Evolutionary conservation across 768 basidiomycete genomes (phyloP), one percentile per base, ranked within the genome.

Genomic region (Nidula microcarpa): DNA sequence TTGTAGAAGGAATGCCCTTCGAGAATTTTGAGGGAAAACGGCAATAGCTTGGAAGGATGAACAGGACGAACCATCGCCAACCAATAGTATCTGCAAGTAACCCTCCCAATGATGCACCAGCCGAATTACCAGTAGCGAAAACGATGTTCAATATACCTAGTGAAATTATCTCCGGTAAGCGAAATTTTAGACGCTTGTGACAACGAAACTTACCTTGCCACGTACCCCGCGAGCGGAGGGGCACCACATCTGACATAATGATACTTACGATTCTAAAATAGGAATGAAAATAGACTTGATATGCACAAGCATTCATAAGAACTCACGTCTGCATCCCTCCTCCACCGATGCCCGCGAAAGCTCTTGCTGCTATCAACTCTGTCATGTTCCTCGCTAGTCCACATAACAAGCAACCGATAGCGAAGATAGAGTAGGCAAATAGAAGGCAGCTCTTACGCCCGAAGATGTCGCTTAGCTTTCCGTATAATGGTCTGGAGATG

Each of bases 401-500:
- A 54, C 82, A 83, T 32, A 77, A 60, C 41, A 85, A 59, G 46
- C 73, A 78, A 6, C 84, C 85, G 2, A 84, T 35, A 0, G 76
- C 79, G 57, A 84, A 85, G 5, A 83, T 59, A 4, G 65, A 50
- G 57, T 84, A 83, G 0, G 82, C 77, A 52, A 82, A 78, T 0
- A 86, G 61, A 0, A 86, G 66, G 55, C 84, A 84, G 2, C 63
- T 62, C 56, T 85, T 85, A 1, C 84, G 73, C 2, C 85, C 85
- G 53, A 84, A 87, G 1, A 85, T 84, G 57, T 87, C 84, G 60
- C 83, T 80, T 35, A 80, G 65, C 65, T 87, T 85, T 4, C 85
- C 84, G 53, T 82, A 85, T 2, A 87, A 63, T 11, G 85, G 84
- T 55, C 84, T 85, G 48, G 11, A 50, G 4, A 49, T 33, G 44